phyloP scores from a whole-genome alignment of 2,329 filamentous ascomycete species.

The Trichoderma harzianum region DNA sequence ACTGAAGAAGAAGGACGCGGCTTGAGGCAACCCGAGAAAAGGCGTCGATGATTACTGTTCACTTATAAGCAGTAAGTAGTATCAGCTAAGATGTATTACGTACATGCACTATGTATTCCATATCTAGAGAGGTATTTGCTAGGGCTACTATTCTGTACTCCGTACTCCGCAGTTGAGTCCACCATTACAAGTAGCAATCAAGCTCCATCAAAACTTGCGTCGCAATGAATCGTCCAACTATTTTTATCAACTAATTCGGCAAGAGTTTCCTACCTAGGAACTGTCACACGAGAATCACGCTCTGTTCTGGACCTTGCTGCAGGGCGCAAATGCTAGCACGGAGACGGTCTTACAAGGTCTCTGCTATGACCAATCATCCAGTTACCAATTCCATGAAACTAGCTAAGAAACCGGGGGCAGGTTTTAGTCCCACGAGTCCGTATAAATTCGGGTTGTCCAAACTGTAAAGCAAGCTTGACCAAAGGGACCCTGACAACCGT shows the following conservation, averaged over 20 bases:
- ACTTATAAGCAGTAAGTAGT: neutral
- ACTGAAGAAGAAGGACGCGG: conserved; percentile 13
- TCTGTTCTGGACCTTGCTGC: neutral
- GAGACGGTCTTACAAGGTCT: neutral
- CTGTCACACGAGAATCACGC: neutral
- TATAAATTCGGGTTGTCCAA: neutral
- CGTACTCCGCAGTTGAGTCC: neutral
- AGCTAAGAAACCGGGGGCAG: neutral
- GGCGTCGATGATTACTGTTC: neutral
- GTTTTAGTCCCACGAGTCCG: neutral
- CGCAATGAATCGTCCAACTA: neutral
- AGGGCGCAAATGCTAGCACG: neutral
- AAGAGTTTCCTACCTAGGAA: neutral
- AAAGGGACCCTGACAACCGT: neutral
- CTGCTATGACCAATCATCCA: neutral
- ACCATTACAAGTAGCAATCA: neutral
- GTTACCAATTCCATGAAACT: neutral
- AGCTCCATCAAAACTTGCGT: neutral
- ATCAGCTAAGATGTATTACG: neutral
- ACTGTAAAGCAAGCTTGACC: neutral
- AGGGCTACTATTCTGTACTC: neutral
- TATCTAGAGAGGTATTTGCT: neutral
- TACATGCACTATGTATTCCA: neutral
- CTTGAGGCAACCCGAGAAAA: neutral
- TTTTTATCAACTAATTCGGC: neutral